Conservation (phyloP, 179 eudicot species). For the Corrigiola litoralis region DNA sequence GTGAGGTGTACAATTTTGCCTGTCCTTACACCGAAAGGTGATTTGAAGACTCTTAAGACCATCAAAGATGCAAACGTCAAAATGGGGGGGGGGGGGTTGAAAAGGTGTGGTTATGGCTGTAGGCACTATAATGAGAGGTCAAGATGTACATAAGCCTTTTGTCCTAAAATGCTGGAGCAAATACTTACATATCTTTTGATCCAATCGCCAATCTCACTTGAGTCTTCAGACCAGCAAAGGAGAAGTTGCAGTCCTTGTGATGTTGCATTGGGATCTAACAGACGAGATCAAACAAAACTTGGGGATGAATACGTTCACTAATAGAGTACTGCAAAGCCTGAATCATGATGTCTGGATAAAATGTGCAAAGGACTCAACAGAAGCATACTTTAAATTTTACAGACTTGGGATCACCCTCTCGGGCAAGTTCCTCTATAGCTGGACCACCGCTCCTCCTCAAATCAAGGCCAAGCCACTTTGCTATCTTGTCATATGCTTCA, state of each 20-base stretch:
- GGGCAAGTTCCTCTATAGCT: slow-evolving; percentile 93
- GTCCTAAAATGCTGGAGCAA: neutral
- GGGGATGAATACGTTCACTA: neutral
- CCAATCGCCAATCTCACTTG: slow-evolving; percentile 92
- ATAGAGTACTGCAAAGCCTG: neutral
- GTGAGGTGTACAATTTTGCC: neutral
- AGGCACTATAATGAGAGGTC: neutral
- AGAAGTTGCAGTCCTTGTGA: slow-evolving; percentile 97
- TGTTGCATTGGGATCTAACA: slow-evolving; percentile 97
- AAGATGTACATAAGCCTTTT: neutral
- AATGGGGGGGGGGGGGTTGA: no score
- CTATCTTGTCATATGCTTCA: slow-evolving; percentile 95
- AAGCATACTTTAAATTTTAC: slow-evolving; percentile 57
- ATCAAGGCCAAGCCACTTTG: slow-evolving; percentile 99
- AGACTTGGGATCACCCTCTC: slow-evolving; percentile 72
- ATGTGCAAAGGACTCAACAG: neutral
- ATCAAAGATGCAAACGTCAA: neutral
- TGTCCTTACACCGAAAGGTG: neutral
- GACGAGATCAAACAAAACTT: neutral
- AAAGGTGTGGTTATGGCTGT: neutral
- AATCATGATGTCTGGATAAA: neutral
- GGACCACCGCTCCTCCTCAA: slow-evolving; percentile 91
- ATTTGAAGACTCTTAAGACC: neutral
- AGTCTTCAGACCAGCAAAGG: slow-evolving; percentile 95
- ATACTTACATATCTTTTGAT: slow-evolving; percentile 72